Conservation (phyloP, 129 eudicot genomes). For the Silybum marianum region DNA sequence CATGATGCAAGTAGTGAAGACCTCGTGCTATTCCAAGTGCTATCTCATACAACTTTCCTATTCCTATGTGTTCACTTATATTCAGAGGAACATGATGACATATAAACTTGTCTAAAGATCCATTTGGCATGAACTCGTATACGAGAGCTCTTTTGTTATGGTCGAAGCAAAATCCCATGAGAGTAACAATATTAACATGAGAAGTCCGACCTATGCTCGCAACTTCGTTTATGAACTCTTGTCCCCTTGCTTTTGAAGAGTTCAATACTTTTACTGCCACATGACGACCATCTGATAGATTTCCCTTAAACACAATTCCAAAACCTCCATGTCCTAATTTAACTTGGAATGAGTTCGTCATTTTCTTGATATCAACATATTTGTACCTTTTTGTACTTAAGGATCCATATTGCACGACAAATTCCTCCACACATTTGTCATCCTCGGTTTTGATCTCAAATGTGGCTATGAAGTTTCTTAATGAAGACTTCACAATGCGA, state of each 20-base stretch:
- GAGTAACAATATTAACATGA: neutral
- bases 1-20: neutral
- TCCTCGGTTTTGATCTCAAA: neutral
- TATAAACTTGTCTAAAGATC: conserved; percentile 45
- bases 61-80: neutral
- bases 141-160: conserved; percentile 28
- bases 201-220: neutral
- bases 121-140: conserved; percentile 48
- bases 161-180: neutral
- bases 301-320: conserved; percentile 8
- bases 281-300: neutral
- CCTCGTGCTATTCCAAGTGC: neutral
- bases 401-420: neutral
- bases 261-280: neutral
- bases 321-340: conserved; percentile 8
- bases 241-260: neutral
- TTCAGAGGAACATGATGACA: neutral
- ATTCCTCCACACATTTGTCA: neutral
- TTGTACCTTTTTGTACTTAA: neutral
- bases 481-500: neutral
- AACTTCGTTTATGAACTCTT: neutral
- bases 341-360: neutral
- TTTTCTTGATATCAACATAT: neutral
- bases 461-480: neutral
- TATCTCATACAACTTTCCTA: neutral